Evolutionary conservation across 2,329 filamentous ascomycete species (phyloP), one percentile per base, ranked within the genome.

Genomic region (Exophiala aquamarina): DNA sequence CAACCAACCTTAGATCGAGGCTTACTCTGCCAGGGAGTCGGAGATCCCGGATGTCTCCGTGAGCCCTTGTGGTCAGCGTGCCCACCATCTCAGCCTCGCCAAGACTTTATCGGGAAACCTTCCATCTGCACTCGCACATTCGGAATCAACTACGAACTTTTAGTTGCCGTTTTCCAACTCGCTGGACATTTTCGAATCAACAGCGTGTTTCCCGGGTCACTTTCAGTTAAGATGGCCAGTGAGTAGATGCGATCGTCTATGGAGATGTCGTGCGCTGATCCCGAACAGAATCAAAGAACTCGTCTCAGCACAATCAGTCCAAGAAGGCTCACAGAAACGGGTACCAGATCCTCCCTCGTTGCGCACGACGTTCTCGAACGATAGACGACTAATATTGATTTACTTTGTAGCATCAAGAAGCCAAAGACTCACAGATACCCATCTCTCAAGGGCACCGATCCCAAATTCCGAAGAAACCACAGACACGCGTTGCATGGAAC

Each of bases 381-480:
- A 33, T 33, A 28, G 33, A 18, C 29, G 28, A 42, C 6, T 7
- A 13, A 29, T 20, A n/a, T 26, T 26, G 23, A 6, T 11, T 6
- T 6, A 26, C 33, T 28, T 40, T 59, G 64, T 72, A 96, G 92
- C 79, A 98, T 98, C 84, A 97, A 97, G 87, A 97, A 96, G 87
- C 93, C 93, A 62, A 96, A 95, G 85, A 97, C 93, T 71, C 84
- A 91, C 77, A 84, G 93, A 81, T 98, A 98, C 81, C 93, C 93
- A 62, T 97, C 92, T 66, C 86, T 98, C 70, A 96, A 96, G 74
- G 93, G 93, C 68, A 93, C 89, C 74, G 93, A 98, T 79, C 91
- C 93, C 73, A 98, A 98, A 86, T 98, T 98, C 84, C 87, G 93
- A 76, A 87, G 93, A 79, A 98, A 98, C 84, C 93, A 98, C 82